Evolutionary conservation across 768 basidiomycete species (phyloP).

Genomic region (Terana coerulea): DNA sequence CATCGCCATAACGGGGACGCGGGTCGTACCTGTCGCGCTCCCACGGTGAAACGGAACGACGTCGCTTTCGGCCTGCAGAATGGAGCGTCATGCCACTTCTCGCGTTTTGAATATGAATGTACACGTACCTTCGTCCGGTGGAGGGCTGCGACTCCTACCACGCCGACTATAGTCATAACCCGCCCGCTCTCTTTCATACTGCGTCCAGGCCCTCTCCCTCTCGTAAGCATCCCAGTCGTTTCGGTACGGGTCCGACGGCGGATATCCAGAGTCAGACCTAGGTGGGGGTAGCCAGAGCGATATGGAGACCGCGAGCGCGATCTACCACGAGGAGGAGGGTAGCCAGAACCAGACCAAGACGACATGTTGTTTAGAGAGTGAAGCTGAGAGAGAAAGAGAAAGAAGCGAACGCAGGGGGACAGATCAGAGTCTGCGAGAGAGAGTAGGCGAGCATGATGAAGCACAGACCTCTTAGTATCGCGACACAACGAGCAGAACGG

Average conservation of each 20-base stretch:
- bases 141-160: slow-evolving; percentile 75
- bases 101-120: not conserved
- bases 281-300: slow-evolving; percentile 48
- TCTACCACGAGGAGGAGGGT: slow-evolving; percentile 69
- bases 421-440: slow-evolving; percentile 66
- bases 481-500: slow-evolving; percentile 37
- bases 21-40: slow-evolving; percentile 83
- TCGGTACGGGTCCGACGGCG: slow-evolving; percentile 51
- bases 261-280: slow-evolving; percentile 53
- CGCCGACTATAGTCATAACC: slow-evolving; percentile 67
- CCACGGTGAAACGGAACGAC: slow-evolving; percentile 75
- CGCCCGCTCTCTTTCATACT: slow-evolving; percentile 66
- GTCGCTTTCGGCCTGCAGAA: slow-evolving; percentile 61
- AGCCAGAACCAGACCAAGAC: slow-evolving; percentile 65
- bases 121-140: slow-evolving; percentile 58
- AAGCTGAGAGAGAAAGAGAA: slow-evolving; percentile 48
- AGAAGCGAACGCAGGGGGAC: slow-evolving; percentile 49
- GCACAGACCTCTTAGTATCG: slow-evolving; percentile 85
- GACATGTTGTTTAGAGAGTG: slow-evolving; percentile 71
- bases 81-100: slow-evolving; percentile 2
- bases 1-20: slow-evolving; percentile 76
- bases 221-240: slow-evolving; percentile 70
- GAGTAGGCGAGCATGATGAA: slow-evolving; percentile 83
- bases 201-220: slow-evolving; percentile 62
- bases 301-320: slow-evolving; percentile 81